Base-by-base conservation (phyloP, 2,329 filamentous ascomycete genomes). In the Clonostachys chloroleuca region DNA sequence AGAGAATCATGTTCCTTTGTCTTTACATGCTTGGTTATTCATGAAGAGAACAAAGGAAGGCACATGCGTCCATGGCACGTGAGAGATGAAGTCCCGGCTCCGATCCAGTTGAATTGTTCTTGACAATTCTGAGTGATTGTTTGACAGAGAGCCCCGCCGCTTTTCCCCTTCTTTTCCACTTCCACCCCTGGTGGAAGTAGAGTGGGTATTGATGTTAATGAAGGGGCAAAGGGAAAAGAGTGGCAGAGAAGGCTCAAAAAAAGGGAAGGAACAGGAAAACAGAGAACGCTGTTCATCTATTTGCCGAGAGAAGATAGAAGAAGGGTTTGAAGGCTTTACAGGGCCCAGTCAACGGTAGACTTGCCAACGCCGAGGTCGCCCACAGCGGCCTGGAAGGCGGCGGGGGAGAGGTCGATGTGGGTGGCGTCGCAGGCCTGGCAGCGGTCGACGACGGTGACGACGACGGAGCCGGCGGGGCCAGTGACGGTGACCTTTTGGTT, bases 361-460 rank as follows among this genome's bases (percentile, higher is more conserved):
- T 62, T 56, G 3, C 59, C 57, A 34, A 56, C 12, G 17, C 49
- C 56, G 7, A 62, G 52, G 8, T 45, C 45, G 16, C 64, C 65
- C 17, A 64, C 77, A 42, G 79, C 56, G 53, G 60, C 55, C 50
- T 70, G 61, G 58, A 80, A 81, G 2, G 68, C 73, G 5, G 59
- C 56, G 1, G 70, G 62, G 12, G 69, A 76, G 18, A 77, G 60
- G 54, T 81, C 77, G 16, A 81, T 52, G 55, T 79, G 73, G 24
- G 65, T 59, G 10, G 67, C 53, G 24, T 53, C 55, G 53, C 78
- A 81, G 1, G 68, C 74, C 0, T 51, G 61, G 66, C 86, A 90
- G 45, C 84, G 73, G 64, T 90, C 86, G 6, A 89, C 84, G 7
- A 90, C 80, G 17, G 67, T 82, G 24, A 88, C 73, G 53, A 83